Evolutionary conservation across 1,139 yeast species (phyloP), one percentile per base, ranked within the genome.

Genomic region (Yamadazyma buinensis): DNA sequence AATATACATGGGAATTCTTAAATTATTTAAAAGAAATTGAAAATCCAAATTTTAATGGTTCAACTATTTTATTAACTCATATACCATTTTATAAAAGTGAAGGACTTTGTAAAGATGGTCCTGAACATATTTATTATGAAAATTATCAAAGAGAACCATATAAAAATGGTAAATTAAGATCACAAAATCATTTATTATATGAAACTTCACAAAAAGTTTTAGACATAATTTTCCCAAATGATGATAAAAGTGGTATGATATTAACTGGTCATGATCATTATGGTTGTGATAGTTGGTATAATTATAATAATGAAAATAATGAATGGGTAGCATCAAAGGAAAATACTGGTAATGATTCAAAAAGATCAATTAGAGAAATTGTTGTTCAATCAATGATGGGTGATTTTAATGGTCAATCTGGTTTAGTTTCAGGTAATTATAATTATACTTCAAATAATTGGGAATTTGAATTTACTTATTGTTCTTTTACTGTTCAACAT

Each of bases 341-440:
- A 12, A 49, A 54, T 18, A 25, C 31, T n/a, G 27, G 26, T n/a
- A 30, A 42, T 6, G 42, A 43, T 8, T 24, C 54, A 2, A 52
- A 54, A 14, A 53, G 59, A 15, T 62, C 71, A 17, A 63, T 90
- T 10, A 68, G 81, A 35, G 98, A 92, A 57, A 65, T 85, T 33
- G 94, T 95, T 0, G 97, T 92, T 10, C 68, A 88, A 38, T 78
- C 96, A 23, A 84, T 90, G 81, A 92, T 92, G 98, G 98, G 97
- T 10, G 96, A 90, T 54, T 92, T 69, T 51, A 84, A 82, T 36
- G 98, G 98, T 2, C 86, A 84, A 50, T 76, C 92, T 1, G 98
- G 97, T 0, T 60, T 92, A 14, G 61, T 92, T 43, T 80, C 88
- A 1, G 97, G 95, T 2, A 74, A 66, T 36, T 83, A 73, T 53